Evolutionary conservation across 1,284 basidiomycete genomes (phyloP).

Genomic region (Dichomitus squalens): DNA sequence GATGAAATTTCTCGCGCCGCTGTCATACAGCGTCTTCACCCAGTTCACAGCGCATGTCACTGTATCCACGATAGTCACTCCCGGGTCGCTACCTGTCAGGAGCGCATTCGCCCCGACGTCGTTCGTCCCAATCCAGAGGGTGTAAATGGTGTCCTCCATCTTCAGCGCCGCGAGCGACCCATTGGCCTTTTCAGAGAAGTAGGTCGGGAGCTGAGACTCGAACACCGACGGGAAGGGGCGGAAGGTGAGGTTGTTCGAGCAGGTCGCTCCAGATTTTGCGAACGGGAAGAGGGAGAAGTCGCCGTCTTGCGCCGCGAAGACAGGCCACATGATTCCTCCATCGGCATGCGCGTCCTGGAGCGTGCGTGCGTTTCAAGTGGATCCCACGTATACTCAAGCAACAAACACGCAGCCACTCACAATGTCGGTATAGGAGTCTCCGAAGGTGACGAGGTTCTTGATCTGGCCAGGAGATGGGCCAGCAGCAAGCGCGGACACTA

Average conservation of each 20-base stretch:
- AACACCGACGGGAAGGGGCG: constrained; percentile 40
- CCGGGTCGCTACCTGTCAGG: constrained; percentile 34
- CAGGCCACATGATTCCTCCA: constrained; percentile 40
- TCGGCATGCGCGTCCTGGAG: constrained; percentile 14
- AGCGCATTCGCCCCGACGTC: constrained; percentile 41
- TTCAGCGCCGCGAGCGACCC: constrained; percentile 26
- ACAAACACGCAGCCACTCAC: constrained; percentile 18
- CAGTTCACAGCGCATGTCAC: constrained; percentile 42
- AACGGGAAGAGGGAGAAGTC: constrained; percentile 37
- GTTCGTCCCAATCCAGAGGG: constrained; percentile 51
- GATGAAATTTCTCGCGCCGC: constrained; percentile 45
- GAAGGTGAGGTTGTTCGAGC: constrained; percentile 41
- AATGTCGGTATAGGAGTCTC: constrained; percentile 49
- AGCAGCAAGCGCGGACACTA: not conserved
- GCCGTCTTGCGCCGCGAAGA: constrained; percentile 38
- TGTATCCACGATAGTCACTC: constrained; percentile 42
- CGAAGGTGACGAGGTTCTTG: constrained; percentile 47
- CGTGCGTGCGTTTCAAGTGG: no score
- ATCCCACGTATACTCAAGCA: no score
- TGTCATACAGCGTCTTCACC: constrained; percentile 38
- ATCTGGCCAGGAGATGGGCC: constrained; percentile 35
- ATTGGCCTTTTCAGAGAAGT: constrained; percentile 32
- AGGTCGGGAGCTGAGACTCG: constrained; percentile 39
- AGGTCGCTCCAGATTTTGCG: constrained; percentile 41
- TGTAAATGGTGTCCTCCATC: constrained; percentile 42